A percentile compares a stretch with the other conserved stretches of the same genome.
Conservation (phyloP, 2,329 filamentous ascomycete genomes). For the Chaetomium globosum region DNA sequence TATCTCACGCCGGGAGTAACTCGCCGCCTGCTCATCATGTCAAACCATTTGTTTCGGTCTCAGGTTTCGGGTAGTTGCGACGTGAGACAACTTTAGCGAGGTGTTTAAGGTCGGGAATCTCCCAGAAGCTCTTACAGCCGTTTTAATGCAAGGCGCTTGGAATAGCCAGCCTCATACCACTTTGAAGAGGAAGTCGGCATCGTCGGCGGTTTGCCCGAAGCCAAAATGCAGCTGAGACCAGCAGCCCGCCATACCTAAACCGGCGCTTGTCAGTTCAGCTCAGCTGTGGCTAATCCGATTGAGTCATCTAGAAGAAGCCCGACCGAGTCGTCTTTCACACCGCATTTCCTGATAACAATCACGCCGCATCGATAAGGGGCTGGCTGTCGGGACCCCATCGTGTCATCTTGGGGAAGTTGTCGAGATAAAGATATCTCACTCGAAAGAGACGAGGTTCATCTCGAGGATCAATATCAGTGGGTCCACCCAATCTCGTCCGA, state of each 20-base stretch:
- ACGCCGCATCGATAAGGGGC: not conserved
- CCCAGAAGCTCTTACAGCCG: not conserved
- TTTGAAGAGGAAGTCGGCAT: not conserved
- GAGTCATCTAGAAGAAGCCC: not conserved
- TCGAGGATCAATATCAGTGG: conserved; percentile 6
- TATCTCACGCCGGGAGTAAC: not conserved
- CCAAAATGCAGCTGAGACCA: conserved; percentile 10
- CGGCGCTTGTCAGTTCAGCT: conserved; percentile 7
- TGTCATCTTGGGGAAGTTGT: not conserved
- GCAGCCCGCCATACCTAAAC: conserved; percentile 8
- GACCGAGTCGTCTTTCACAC: not conserved
- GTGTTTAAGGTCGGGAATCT: not conserved
- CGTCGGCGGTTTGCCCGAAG: not conserved
- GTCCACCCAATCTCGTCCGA: conserved; percentile 17
- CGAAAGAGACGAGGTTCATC: not conserved
- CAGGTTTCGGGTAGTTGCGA: not conserved
- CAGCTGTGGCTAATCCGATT: conserved; percentile 7
- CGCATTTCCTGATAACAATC: not conserved
- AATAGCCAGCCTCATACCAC: not conserved
- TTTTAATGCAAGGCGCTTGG: not conserved
- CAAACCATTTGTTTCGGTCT: not conserved
- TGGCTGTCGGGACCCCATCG: not conserved
- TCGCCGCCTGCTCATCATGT: not conserved
- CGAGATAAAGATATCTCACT: not conserved
- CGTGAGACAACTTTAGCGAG: not conserved